A percentile compares a stretch with the other conserved stretches of the same genome.
Conservation (phyloP, 192 early-diverging fungal species). For the Paraglomus brasilianum region DNA sequence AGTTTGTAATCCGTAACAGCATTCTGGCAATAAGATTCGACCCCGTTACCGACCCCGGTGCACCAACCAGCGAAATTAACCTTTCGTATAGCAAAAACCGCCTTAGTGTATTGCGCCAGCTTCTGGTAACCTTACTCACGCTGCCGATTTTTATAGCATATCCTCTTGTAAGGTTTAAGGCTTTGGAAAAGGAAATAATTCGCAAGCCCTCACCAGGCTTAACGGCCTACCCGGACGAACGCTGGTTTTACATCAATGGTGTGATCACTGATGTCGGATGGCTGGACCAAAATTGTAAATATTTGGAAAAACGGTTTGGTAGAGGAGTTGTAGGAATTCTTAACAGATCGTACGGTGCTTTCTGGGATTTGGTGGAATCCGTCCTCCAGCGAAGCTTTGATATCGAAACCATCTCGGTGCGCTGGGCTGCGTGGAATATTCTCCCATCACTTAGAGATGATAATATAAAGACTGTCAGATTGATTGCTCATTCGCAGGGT, state of each 20-base stretch:
- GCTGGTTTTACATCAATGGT: conserved; percentile 21
- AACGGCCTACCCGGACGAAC: neutral
- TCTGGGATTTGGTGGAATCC: neutral
- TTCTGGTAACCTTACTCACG: neutral
- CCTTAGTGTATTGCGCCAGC: neutral
- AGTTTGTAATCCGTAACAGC: neutral
- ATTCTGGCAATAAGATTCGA: neutral
- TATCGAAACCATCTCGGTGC: neutral
- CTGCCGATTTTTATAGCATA: neutral
- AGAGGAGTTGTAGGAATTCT: neutral
- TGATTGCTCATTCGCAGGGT: conserved; percentile 16
- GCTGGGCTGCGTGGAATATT: neutral
- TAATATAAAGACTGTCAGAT: neutral
- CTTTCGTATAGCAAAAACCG: neutral
- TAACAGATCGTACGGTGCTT: neutral
- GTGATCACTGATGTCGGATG: neutral
- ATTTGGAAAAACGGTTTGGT: conserved; percentile 12
- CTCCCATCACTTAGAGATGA: neutral
- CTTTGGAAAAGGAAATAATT: neutral
- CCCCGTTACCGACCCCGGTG: too few relatives aligned
- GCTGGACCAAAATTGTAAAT: conserved; percentile 11
- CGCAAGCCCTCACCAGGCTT: neutral
- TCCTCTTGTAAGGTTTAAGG: neutral
- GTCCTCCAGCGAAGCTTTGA: neutral
- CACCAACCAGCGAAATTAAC: conserved; percentile 7